Percentiles rank a stretch among this genome's conserved stretches.
phyloP scores from a whole-genome alignment of 2,329 filamentous ascomycete species.

The Thermochaetoides dissita region DNA sequence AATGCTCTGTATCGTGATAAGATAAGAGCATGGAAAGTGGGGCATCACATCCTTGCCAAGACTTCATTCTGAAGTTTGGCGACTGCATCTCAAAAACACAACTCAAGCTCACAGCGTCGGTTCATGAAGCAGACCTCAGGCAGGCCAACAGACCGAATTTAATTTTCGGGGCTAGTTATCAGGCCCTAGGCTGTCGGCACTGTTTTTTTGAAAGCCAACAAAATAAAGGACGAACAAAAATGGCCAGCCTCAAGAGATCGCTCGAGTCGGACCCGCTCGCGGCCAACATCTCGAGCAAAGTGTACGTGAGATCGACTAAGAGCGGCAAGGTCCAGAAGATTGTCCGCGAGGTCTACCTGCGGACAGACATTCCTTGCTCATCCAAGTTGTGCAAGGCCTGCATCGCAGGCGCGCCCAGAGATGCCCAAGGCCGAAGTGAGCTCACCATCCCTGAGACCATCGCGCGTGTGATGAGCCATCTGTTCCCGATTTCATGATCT shows the following conservation, averaged over 20 bases:
- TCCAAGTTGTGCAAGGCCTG: constrained; percentile 75
- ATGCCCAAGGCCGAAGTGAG: constrained; percentile 65
- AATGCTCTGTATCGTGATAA: too few relatives aligned
- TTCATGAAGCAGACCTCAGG: too few relatives aligned
- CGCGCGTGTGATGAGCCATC: too few relatives aligned
- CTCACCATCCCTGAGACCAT: neutral
- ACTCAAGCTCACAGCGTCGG: too few relatives aligned
- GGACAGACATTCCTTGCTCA: constrained; percentile 94
- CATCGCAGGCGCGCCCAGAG: constrained; percentile 57
- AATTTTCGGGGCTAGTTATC: too few relatives aligned
- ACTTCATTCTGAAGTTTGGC: too few relatives aligned
- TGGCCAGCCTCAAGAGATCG: constrained; percentile 53
- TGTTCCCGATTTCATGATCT: neutral
- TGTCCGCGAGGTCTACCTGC: constrained; percentile 86
- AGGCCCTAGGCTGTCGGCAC: too few relatives aligned
- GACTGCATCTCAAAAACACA: too few relatives aligned
- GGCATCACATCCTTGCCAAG: too few relatives aligned
- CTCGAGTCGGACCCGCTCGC: constrained; percentile 38
- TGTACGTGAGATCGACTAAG: constrained; percentile 87
- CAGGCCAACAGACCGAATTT: too few relatives aligned
- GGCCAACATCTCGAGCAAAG: constrained; percentile 80
- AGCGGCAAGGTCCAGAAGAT: constrained; percentile 98
- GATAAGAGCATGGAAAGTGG: too few relatives aligned
- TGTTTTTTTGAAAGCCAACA: neutral
- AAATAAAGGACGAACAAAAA: constrained; percentile 20